phyloP scores from a whole-genome alignment of 2,329 filamentous ascomycete genomes.

The Tolypocladium tundrense region DNA sequence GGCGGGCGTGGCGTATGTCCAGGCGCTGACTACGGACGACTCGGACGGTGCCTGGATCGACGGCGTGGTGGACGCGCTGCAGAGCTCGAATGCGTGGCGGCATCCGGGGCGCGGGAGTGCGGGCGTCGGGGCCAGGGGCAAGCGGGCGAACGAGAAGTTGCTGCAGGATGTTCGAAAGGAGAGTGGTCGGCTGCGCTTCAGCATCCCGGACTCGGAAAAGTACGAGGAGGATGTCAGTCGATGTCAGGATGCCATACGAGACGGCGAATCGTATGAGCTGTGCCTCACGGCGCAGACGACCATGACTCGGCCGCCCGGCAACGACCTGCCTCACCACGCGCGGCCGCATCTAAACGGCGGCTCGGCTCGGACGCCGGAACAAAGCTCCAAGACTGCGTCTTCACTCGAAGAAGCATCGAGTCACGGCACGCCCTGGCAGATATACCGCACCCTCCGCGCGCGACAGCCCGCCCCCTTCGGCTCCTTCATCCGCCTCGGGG shows the following conservation, averaged over 20 bases:
- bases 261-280: slow-evolving; percentile 77
- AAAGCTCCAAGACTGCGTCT: not conserved
- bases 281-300: slow-evolving; percentile 70
- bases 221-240: slow-evolving; percentile 59
- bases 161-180: slow-evolving; percentile 5
- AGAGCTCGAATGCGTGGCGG: slow-evolving; percentile 22
- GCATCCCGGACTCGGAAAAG: slow-evolving; percentile 28
- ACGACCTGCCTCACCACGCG: slow-evolving; percentile 23
- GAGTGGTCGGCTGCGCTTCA: slow-evolving; percentile 17
- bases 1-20: slow-evolving; percentile 50
- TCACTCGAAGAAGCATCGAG: not conserved
- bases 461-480: slow-evolving; percentile 78
- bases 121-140: slow-evolving; percentile 2
- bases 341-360: not conserved
- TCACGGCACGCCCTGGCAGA: slow-evolving; percentile 45
- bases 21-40: slow-evolving; percentile 27
- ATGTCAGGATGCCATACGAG: slow-evolving; percentile 63
- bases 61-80: slow-evolving; percentile 16
- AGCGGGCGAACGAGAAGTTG: slow-evolving; percentile 9
- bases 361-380: not conserved
- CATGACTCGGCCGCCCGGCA: slow-evolving; percentile 40
- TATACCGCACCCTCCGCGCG: slow-evolving; percentile 60
- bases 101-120: slow-evolving; percentile 4
- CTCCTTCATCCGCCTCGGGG: slow-evolving; percentile 64
- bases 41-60: slow-evolving; percentile 22